Evolutionary conservation across 129 eudicot species (phyloP), one percentile per base, ranked within the genome.

Genomic region (Flaveria brownii): DNA sequence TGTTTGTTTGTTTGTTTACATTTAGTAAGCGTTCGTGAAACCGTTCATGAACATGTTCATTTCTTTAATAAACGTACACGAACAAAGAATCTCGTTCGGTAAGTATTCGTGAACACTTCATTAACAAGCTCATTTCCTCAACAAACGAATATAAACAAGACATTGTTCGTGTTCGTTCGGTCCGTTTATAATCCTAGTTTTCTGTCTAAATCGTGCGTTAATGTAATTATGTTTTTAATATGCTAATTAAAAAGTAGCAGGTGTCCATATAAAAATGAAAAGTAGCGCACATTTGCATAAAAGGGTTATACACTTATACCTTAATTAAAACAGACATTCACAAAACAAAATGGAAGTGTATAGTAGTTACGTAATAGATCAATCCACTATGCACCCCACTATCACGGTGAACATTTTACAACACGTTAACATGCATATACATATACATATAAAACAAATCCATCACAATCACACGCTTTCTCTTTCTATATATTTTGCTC

Each of bases 361-460:
- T 45, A 45, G 13, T 36, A 77, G 47, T 56, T 69, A 56, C 57
- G 50, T 56, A 55, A 77, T 57, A 77, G 70, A 69, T 69, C 22
- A 57, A 54, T 68, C 66, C 74, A 77, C 74, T 39, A 66, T 66
- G 70, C 70, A 76, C 30, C 80, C 64, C 80, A 77, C 74, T 77
- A 77, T 25, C 41, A 77, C 10, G 74, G 12, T 77, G 66, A 51
- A 67, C 60, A 59, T 57, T 26, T 55, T 70, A 25, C 68, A 42
- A 51, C 46, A 17, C 41, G 57, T 54, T 42, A 52, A 23, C 54
- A 26, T 78, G 65, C 52, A 46, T 78, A 69, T 69, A 51, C 66
- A 74, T 50, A 47, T 63, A 11, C 66, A 74, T 50, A 47, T 63
- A 11, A 1, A 46, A 78, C 71, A 78, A 60, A 78, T 33, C 71